Base-by-base conservation (phyloP, 805 yeast species). In the Lipomyces starkeyi region DNA sequence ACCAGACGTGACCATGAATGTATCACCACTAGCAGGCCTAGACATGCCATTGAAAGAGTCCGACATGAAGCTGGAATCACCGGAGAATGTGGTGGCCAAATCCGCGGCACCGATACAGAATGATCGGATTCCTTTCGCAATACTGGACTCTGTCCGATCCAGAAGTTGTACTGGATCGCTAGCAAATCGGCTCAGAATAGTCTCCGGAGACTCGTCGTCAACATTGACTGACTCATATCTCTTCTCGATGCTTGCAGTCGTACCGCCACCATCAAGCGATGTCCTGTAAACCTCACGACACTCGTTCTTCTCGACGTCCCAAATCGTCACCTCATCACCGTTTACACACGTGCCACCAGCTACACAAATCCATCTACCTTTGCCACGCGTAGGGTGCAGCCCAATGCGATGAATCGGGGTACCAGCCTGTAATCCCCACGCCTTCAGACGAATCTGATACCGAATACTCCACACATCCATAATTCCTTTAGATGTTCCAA, bases 391-490 rank as follows among this genome's bases (percentile, higher is more conserved):
- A 0, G 89, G 87, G 43, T 86, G 80, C 2, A 80, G 70, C 8
- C 74, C 75, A 9, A 92, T 74, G 35, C 82, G 77, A 9, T 80
- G 79, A 8, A 92, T 87, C 0, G 89, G 85, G 27, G 75, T 78
- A 3, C 82, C 81, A 14, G 81, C 80, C 54, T 82, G 84, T 58
- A 91, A 83, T 9, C 84, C 83, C 87, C 92, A 90, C 0, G 88
- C 81, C 68, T 85, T 87, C 47, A 91, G 79, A 55, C 84, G 79
- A 0, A 89, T 67, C 47, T 82, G 82, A 76, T 92, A 91, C 63
- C 96, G 80, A 47, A 91, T 71, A 76, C 93, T 97, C 97, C 97
- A 93, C 17, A 94, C 78, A 70, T 87, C 88, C 37, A 95, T 75
- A 0, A 88, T 80, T 0, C 98, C 98, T 53, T 84, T 84, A 0